Evolutionary conservation across 306 rosid species (phyloP), one percentile per base, ranked within the genome.

Genomic region (Trifolium dubium): DNA sequence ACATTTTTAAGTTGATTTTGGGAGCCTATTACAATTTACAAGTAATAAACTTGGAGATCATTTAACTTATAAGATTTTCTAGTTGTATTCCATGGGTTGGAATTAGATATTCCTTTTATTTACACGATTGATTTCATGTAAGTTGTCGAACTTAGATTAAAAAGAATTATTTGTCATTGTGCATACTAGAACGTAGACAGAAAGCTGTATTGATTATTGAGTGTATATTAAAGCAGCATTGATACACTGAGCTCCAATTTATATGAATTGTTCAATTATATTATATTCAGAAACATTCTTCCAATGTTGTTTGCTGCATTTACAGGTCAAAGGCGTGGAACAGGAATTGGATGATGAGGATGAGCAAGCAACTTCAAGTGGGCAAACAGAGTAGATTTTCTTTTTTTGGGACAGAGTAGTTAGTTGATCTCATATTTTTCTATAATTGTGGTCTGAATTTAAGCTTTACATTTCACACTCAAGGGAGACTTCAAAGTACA

Each of bases 281-380:
- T 59, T 63, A 32, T 71, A 4, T 18, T 23, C 23, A 66, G 71
- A 23, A 51, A 31, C 41, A 37, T 66, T 18, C 4, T 61, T 75
- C 23, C 46, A 37, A 75, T 40, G 65, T 8, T 69, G 55, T 76
- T 64, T 73, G 43, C 11, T 75, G 43, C 71, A 60, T 77, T 61
- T 84, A 61, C 88, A 94, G 98, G 96, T 94, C 68, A 94, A 91
- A 87, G 83, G 88, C 19, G 98, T 94, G 46, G 97, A 91, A 83
- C 88, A 94, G 85, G 97, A 91, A 81, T 11, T 86, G 32, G 98
- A 94, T 76, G 83, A 71, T 2, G 97, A 89, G 59, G 91, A 86
- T 12, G 96, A 85, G 81, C 88, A 79, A 59, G 89, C 86, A 76
- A 72, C 81, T n/a, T 49, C 83, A 67, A 75, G 83, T 63, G 86